Base-by-base conservation (phyloP, 176 grass and related monocot genomes). In the Zizania latifolia region DNA sequence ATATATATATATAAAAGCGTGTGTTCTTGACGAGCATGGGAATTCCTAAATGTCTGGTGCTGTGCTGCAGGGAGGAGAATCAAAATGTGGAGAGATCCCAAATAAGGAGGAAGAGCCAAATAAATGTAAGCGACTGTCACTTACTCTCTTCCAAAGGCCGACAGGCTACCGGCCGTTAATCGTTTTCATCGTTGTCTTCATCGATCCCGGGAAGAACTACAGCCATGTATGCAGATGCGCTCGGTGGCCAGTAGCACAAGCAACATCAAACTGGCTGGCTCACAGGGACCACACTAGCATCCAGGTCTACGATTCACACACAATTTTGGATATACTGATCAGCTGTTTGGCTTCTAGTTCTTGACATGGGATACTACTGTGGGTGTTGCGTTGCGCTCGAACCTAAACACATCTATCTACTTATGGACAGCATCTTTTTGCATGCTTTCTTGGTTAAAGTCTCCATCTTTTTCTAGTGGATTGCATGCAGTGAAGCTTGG, bases 151-250 rank as follows among this genome's bases (percentile, higher is more conserved):
- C 78, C 44, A 70, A 76, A 45, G 16, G 36, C 85, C 68, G 85
- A 83, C 74, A 87, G 60, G 68, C 80, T 54, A 74, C 85, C 85
- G 67, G 80, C 28, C 74, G 85, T 72, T 66, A 50, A 86, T 86
- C 84, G 35, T 71, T 82, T 82, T 77, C 84, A 34, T 31, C 37
- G 21, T 58, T 64, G 78, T 82, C 76, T 26, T 65, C 51, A 34
- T 68, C 48, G 48, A 53, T 53, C 53, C 13, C 14, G 23, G 26
- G 50, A 51, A 54, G 63, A 61, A 39, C 66, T 43, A 55, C 64
- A 35, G 68, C 70, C 51, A 76, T 76, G 37, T 26, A 12, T 39
- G 1, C 10, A 24, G 34, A 34, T 58, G 62, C 53, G 29, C 62
- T 24, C 63, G 73, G 77, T 78, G 73, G 76, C 76, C 76, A 51